phyloP scores from a whole-genome alignment of 805 yeast species.

The Clavispora santaluciae region DNA sequence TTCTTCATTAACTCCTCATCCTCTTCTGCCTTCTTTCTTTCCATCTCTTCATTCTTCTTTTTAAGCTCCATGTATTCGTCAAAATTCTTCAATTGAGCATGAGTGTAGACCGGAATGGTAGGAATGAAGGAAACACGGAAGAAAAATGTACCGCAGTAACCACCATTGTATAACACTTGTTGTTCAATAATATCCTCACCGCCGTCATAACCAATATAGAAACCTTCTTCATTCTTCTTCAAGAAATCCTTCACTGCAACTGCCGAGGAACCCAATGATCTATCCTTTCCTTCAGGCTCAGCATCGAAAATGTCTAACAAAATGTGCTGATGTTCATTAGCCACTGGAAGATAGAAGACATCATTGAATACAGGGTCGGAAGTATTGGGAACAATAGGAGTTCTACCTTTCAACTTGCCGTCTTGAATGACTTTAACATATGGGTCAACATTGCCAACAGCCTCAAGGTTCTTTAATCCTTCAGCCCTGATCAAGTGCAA shows the following conservation, averaged over 20 bases:
- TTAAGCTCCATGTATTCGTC: conserved; percentile 36
- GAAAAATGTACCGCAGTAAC: conserved; percentile 43
- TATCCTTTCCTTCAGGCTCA: conserved; percentile 58
- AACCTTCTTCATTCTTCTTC: conserved; percentile 43
- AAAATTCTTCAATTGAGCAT: conserved; percentile 48
- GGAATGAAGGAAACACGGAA: conserved; percentile 66
- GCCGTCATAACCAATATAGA: conserved; percentile 49
- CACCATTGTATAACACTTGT: conserved; percentile 36
- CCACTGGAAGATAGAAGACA: conserved; percentile 56
- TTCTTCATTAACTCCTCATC: conserved; percentile 49
- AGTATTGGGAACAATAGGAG: conserved; percentile 50
- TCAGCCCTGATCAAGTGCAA: conserved; percentile 52
- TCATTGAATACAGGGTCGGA: conserved; percentile 56
- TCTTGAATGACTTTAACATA: conserved; percentile 57
- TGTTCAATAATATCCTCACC: conserved; percentile 41
- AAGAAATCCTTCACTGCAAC: conserved; percentile 47
- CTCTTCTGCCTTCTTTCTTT: conserved; percentile 40
- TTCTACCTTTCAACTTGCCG: conserved; percentile 52
- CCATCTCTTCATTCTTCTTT: conserved; percentile 31
- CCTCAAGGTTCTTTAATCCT: conserved; percentile 52
- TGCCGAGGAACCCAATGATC: conserved; percentile 56
- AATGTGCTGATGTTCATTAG: conserved; percentile 55
- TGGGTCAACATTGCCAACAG: conserved; percentile 73
- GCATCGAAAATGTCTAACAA: conserved; percentile 61
- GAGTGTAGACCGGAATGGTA: conserved; percentile 55